phyloP scores from a whole-genome alignment of 768 basidiomycete species.

The Kwoniella sp. region DNA sequence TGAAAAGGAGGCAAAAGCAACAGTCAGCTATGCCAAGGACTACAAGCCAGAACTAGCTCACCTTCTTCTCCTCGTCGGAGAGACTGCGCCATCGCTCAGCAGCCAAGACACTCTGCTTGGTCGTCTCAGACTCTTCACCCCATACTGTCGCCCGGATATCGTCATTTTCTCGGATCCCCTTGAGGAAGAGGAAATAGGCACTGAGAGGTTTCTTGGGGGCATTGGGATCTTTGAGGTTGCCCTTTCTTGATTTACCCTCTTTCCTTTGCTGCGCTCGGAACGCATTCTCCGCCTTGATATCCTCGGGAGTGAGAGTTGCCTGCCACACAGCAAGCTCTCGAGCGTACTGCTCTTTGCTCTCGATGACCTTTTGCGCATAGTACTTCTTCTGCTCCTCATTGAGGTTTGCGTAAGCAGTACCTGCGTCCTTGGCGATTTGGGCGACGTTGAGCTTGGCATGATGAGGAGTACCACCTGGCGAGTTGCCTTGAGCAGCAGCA shows the following conservation, averaged over 20 bases:
- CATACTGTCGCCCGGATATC: conserved; percentile 77
- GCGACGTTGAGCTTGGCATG: conserved; percentile 85
- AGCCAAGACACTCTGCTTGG: conserved; percentile 89
- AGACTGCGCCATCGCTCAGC: conserved; percentile 91
- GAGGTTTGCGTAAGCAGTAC: conserved; percentile 80
- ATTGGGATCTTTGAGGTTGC: conserved; percentile 95
- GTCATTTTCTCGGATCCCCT: conserved; percentile 79
- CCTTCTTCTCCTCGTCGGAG: conserved; percentile 91
- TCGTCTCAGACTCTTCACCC: conserved; percentile 87
- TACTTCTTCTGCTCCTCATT: conserved; percentile 77
- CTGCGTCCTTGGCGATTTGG: conserved; percentile 92
- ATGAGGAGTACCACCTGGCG: conserved; percentile 47
- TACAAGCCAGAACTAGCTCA: conserved; percentile 54
- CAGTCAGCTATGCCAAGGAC: neutral
- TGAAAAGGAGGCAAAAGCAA: conserved; percentile 49
- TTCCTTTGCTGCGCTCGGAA: conserved; percentile 90
- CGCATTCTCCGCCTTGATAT: conserved; percentile 89
- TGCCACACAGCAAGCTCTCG: conserved; percentile 81
- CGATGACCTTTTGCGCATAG: conserved; percentile 79
- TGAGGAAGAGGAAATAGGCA: conserved; percentile 93
- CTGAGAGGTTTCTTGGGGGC: conserved; percentile 93
- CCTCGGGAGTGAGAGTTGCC: conserved; percentile 84
- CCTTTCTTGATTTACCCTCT: conserved; percentile 86
- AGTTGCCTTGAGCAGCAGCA: conserved; percentile 37
- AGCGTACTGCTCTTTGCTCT: conserved; percentile 82